phyloP scores from a whole-genome alignment of 2,329 filamentous ascomycete genomes.

The Colletotrichum truncatum region DNA sequence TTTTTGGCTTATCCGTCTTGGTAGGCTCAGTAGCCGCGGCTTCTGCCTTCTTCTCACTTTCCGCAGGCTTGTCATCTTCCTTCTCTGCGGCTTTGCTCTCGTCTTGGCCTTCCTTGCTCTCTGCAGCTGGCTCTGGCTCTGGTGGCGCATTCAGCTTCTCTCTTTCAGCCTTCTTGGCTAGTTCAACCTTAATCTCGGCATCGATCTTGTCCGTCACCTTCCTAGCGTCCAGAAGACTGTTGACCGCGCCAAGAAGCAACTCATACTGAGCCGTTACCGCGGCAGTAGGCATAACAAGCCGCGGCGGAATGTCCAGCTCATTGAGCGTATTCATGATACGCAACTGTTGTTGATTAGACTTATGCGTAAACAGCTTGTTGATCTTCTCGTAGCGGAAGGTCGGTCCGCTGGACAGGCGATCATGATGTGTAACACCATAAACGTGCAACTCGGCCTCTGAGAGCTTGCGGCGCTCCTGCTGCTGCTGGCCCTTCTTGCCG shows the following conservation, averaged over 20 bases:
- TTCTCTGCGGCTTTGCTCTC: background rate
- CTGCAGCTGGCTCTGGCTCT: conserved; percentile 13
- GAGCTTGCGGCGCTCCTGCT: conserved; percentile 73
- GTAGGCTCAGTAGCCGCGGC: conserved; percentile 5
- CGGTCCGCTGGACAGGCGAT: conserved; percentile 85
- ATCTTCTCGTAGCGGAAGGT: conserved; percentile 89
- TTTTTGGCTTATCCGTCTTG: conserved; percentile 17
- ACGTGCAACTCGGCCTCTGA: conserved; percentile 78
- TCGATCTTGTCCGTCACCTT: conserved; percentile 82
- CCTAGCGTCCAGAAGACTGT: conserved; percentile 74
- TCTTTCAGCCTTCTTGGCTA: conserved; percentile 64
- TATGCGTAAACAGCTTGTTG: conserved; percentile 80
- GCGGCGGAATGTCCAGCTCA: conserved; percentile 75
- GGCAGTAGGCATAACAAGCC: conserved; percentile 79
- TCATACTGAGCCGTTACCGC: conserved; percentile 78
- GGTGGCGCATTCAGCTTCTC: conserved; percentile 45
- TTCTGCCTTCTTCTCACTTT: conserved; percentile 9
- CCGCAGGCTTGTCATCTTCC: conserved; percentile 1
- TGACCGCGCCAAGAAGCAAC: conserved; percentile 72
- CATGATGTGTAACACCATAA: conserved; percentile 87
- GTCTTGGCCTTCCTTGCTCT: conserved; percentile 9
- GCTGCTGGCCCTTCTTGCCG: conserved; percentile 60
- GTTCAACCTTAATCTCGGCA: conserved; percentile 71
- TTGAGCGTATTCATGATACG: conserved; percentile 78
- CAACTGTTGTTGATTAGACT: conserved; percentile 78